Base-by-base conservation (phyloP, 169 alveolate genomes). In the Plasmodium gallinaceum region DNA sequence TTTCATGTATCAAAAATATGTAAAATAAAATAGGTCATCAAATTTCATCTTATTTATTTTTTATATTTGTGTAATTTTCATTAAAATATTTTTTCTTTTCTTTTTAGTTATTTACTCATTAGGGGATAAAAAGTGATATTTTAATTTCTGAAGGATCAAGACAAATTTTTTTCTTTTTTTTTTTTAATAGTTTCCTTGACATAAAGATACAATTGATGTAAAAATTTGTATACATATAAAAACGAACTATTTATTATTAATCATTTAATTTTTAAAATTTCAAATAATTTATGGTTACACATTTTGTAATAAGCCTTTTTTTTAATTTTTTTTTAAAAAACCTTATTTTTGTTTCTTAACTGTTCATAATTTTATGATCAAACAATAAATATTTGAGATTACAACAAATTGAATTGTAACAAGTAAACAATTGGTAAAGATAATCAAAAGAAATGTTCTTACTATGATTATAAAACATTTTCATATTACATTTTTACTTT, bases 101-200 rank as follows among this genome's bases (percentile, higher is more conserved):
- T 58, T 48, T 74, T 16, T 54, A 74, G 88, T 58, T 24, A 61
- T 74, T 58, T 74, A 68, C 61, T 83, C 91, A 2, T 54, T 83
- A 54, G 10, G 26, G 46, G 62, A 57, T 20, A 68, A 22, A 24
- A 83, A 52, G 54, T 68, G 52, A 68, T 42, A 26, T 46, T 52
- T 20, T 1, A 32, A 32, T 32, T 46, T 48, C 9, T 42, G 62
- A 54, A 75, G 54, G 9, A 71, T n/a, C 8, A 8, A 52, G 54
- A 54, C 16, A 2, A 48, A 2, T 5, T 48, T 48, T 48, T 48
- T 48, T 48, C 9, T 45, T 48, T 48, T 48, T 48, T 32, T 5
- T 48, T 48, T 48, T 48, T 48, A 2, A 10, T 48, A 10, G 12
- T 48, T 2, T 14, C 58, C 7, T 2, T 32, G 4, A 4, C 39